Percentiles rank a stretch among this genome's conserved stretches.
These are phyloP conservation scores for Punica granatum DNA, from an alignment of 345 rosid genomes.

Conservation along the genomic window DNA sequence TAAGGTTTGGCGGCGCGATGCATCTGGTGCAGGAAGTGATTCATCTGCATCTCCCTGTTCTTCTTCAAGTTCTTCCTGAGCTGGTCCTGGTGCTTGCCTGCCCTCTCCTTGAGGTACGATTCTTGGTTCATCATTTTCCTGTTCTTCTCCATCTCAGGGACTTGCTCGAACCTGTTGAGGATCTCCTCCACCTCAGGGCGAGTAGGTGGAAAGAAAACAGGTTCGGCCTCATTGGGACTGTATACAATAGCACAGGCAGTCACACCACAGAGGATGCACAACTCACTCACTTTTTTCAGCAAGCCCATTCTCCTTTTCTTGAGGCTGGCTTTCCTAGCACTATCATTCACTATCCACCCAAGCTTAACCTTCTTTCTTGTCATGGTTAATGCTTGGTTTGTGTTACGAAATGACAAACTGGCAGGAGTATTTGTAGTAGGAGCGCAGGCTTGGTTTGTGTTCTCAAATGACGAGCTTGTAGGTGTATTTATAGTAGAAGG, in stretches of 20 bases:
- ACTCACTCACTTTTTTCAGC: conserved; percentile 39
- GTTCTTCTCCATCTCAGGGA: not conserved
- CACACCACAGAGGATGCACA: conserved; percentile 32
- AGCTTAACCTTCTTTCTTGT: conserved; percentile 43
- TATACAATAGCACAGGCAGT: conserved; percentile 26
- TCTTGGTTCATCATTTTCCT: not conserved
- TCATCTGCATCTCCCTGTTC: conserved; percentile 1
- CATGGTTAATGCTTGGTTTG: conserved; percentile 15
- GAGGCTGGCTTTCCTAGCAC: conserved; percentile 34
- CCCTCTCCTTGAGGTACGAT: not conserved
- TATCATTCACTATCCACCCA: conserved; percentile 26
- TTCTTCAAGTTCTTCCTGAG: not conserved
- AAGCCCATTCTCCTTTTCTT: conserved; percentile 37
- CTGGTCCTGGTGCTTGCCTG: not conserved
- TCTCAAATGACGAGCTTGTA: not conserved
- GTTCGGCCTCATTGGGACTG: conserved; percentile 30
- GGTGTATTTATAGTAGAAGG: not conserved
- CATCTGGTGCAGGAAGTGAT: conserved; percentile 1
- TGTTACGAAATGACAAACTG: not conserved
- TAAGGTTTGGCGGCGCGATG: not conserved
- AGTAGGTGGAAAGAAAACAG: conserved; percentile 28
- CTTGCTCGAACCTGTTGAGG: not conserved
- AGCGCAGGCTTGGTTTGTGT: not conserved
- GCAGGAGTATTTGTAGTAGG: not conserved
- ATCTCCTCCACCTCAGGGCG: not conserved